phyloP scores from a whole-genome alignment of 768 basidiomycete species.

The Mycena floridula region DNA sequence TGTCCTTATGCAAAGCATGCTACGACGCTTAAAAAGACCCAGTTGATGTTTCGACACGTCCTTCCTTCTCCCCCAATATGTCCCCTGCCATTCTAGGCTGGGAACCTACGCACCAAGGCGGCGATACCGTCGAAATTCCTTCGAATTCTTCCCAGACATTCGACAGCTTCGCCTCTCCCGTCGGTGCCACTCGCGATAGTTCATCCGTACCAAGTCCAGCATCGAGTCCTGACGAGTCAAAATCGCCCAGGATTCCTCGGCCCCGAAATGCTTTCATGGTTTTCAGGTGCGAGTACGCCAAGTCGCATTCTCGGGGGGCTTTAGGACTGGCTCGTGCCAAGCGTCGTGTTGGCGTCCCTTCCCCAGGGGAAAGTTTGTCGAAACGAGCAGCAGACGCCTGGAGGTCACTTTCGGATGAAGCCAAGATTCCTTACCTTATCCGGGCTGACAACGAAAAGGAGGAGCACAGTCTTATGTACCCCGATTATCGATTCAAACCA shows the following conservation, averaged over 20 bases:
- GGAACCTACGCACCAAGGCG: background rate
- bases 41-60: background rate
- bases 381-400: constrained; percentile 75
- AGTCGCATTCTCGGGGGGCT: constrained; percentile 37
- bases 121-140: background rate
- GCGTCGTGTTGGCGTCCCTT: constrained; percentile 26
- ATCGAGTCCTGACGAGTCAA: constrained; percentile 24
- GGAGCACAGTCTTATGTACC: constrained; percentile 51
- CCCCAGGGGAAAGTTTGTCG: constrained; percentile 54
- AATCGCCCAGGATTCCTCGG: constrained; percentile 38
- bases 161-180: background rate
- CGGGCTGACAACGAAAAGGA: constrained; percentile 51
- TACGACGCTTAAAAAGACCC: no score
- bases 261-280: constrained; percentile 70
- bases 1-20: no score
- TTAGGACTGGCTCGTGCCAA: constrained; percentile 21
- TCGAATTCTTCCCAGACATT: background rate
- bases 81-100: background rate
- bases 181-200: background rate
- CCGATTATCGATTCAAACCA: constrained; percentile 61
- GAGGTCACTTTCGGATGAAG: constrained; percentile 45
- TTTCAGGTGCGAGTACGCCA: constrained; percentile 62
- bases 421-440: constrained; percentile 42
- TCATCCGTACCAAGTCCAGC: constrained; percentile 4
- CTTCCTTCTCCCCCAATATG: background rate